Evolutionary conservation across 2,329 filamentous ascomycete species (phyloP), one percentile per base, ranked within the genome.

Genomic region (Aspergillus flavus): DNA sequence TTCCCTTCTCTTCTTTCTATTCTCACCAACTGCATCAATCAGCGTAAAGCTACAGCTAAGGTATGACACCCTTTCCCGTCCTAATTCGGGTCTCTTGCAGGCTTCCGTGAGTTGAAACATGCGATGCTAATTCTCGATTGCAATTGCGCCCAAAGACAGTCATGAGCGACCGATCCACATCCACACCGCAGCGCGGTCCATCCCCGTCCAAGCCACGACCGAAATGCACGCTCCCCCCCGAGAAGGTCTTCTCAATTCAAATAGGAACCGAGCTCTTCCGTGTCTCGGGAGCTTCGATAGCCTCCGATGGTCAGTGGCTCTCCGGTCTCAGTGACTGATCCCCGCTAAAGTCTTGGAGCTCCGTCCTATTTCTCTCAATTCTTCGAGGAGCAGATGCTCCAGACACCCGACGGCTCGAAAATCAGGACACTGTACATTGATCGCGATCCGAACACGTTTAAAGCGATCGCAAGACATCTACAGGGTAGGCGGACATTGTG

Each of bases 331-430:
- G 6, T 34, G 57, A 32, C 65, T 32, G 61, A 48, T 34, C 58
- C 43, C 61, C 62, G 60, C 83, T 87, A 78, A 87, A 75, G 73
- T 79, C 77, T 75, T 81, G 83, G 80, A 96, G 94, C 93, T 73
- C 94, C 94, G 63, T 97, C 94, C 57, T 97, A 97, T 78, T 97
- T 98, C 80, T 96, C 94, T 23, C 90, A 93, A 70, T 97, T 95
- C 81, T 98, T 98, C 78, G 85, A 89, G 69, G 91, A 92, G 71
- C 94, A 97, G 79, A 79, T 97, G 46, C 85, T 86, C 62, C 80
- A 83, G 69, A 89, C 86, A 56, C 85, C 86, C 54, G 84, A 85
- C 61, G 86, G 86, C 61, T 78, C 79, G 48, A 82, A 80, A 59
- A 79, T 96, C 63, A 89, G 91, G 68, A 97, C 94, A 0, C 84